Percentiles rank a stretch among this genome's conserved stretches.
phyloP scores from a whole-genome alignment of 345 rosid species.

The Tarenaya hassleriana region DNA sequence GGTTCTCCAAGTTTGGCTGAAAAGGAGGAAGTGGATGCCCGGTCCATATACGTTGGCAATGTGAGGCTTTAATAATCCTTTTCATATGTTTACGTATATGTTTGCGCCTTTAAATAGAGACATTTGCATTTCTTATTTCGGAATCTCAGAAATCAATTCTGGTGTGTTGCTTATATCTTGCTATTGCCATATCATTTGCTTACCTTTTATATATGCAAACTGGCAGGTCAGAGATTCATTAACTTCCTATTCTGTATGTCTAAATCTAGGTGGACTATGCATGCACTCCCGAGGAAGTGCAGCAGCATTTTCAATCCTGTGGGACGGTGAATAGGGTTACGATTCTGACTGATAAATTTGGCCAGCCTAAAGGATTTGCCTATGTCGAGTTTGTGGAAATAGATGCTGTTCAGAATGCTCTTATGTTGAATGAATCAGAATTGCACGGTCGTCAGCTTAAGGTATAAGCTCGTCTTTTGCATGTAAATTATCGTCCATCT shows the following conservation, averaged over 20 bases:
- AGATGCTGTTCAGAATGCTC: conserved; percentile 93
- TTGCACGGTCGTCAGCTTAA: conserved; percentile 94
- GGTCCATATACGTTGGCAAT: conserved; percentile 96
- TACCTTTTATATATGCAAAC: not conserved
- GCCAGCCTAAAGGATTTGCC: conserved; percentile 98
- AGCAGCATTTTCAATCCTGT: conserved; percentile 98
- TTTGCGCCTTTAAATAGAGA: not conserved
- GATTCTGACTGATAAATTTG: conserved; percentile 96
- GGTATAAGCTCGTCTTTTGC: conserved; percentile 34
- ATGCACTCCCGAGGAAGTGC: conserved; percentile 98
- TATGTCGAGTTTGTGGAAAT: conserved; percentile 92
- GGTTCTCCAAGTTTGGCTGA: conserved; percentile 69
- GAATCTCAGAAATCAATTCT: not conserved
- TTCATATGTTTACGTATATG: not conserved
- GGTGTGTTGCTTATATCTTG: not conserved
- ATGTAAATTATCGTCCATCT: not conserved
- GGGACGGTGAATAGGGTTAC: conserved; percentile 97
- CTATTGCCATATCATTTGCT: not conserved
- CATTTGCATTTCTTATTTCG: not conserved
- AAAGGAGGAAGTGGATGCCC: conserved; percentile 96
- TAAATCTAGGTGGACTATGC: conserved; percentile 81
- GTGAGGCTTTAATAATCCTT: conserved; percentile 50
- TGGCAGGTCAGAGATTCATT: not conserved
- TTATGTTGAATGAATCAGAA: conserved; percentile 89
- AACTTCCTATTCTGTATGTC: conserved; percentile 13